These are phyloP conservation scores for Allantophomopsis cytisporea DNA, from an alignment of 2,329 filamentous ascomycete species.

Conservation along the genomic window DNA sequence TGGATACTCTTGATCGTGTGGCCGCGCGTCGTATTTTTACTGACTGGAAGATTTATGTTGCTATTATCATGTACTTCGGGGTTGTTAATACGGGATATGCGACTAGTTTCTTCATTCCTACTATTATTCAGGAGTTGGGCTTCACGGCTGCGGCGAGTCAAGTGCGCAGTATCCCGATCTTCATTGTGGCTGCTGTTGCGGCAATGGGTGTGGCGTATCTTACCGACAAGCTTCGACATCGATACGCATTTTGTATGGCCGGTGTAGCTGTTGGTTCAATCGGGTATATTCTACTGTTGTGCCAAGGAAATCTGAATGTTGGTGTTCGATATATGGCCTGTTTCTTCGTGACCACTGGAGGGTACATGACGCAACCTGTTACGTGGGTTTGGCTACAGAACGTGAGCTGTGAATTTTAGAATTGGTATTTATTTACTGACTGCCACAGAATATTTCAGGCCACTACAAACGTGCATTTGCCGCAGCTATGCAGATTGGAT, in stretches of 20 bases:
- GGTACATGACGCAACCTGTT: slow-evolving; percentile 20
- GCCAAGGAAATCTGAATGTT: slow-evolving; percentile 29
- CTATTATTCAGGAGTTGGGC: slow-evolving; percentile 24
- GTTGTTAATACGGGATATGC: slow-evolving; percentile 32
- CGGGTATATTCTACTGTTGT: slow-evolving; percentile 22
- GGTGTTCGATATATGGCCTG: slow-evolving; percentile 20
- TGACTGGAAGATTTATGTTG: slow-evolving; percentile 29
- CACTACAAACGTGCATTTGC: slow-evolving; percentile 36
- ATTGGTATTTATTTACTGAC: not conserved
- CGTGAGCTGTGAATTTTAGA: slow-evolving; percentile 3
- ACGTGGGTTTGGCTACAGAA: slow-evolving; percentile 34
- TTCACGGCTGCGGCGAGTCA: slow-evolving; percentile 20
- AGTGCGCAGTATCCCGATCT: slow-evolving; percentile 22
- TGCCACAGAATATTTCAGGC: slow-evolving; percentile 27
- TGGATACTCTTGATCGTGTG: slow-evolving; percentile 14
- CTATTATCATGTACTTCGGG: slow-evolving; percentile 42
- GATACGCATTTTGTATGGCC: slow-evolving; percentile 20
- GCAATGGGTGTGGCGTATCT: slow-evolving; percentile 18
- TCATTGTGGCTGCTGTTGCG: slow-evolving; percentile 17
- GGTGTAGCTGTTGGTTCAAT: slow-evolving; percentile 15
- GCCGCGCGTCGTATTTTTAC: slow-evolving; percentile 23
- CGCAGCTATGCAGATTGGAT: slow-evolving; percentile 31
- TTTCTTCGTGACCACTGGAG: slow-evolving; percentile 22
- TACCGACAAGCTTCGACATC: slow-evolving; percentile 20
- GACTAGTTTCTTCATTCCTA: slow-evolving; percentile 24